Evolutionary conservation across 441 rosid genomes (phyloP).

Genomic region (Pelargonium citronellum): DNA sequence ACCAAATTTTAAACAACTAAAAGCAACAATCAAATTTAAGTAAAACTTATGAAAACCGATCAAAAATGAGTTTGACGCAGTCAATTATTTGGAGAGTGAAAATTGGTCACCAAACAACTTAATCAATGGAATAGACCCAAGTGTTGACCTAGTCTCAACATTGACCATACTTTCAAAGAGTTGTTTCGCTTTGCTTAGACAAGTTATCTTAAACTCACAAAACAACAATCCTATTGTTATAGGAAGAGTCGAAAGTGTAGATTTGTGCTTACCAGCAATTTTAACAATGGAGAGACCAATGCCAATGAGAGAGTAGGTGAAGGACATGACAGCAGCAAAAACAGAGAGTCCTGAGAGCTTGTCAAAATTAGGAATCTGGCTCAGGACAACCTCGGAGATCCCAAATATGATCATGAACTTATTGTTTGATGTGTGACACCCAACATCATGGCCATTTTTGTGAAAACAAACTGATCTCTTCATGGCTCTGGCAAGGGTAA

Average conservation of each 20-base stretch:
- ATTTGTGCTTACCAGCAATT: conserved; percentile 25
- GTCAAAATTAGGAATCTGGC: conserved; percentile 38
- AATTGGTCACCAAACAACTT: no score
- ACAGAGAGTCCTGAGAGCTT: conserved; percentile 38
- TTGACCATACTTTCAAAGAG: no score
- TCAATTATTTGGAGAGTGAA: no score
- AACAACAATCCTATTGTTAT: no score
- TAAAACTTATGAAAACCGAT: no score
- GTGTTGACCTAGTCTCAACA: no score
- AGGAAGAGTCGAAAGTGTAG: neutral
- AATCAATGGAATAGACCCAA: no score
- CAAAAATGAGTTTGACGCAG: no score
- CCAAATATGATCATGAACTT: conserved; percentile 34
- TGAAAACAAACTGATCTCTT: conserved; percentile 36
- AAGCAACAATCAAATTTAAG: no score
- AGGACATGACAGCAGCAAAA: conserved; percentile 41
- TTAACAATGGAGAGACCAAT: conserved; percentile 35
- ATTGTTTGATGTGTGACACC: conserved; percentile 28
- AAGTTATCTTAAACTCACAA: no score
- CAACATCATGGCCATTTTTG: conserved; percentile 27
- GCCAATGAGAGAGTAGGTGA: conserved; percentile 34
- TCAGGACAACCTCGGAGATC: conserved; percentile 26
- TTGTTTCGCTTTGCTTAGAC: no score
- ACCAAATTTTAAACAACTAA: no score
- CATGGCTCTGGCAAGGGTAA: conserved; percentile 29